phyloP scores from a whole-genome alignment of 306 rosid species.

The Casuarina glauca region DNA sequence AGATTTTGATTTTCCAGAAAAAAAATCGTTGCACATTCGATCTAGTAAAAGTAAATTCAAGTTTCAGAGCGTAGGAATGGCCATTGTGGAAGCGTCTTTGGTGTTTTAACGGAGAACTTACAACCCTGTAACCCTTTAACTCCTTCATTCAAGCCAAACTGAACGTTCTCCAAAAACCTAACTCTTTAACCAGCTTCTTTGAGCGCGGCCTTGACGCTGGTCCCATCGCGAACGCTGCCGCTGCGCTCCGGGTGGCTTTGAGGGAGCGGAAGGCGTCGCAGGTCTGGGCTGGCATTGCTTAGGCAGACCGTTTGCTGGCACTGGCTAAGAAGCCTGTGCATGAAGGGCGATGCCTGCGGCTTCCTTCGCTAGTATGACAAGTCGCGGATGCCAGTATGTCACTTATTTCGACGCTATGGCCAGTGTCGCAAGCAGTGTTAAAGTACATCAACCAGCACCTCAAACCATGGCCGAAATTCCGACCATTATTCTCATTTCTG shows the following conservation, averaged over 20 bases:
- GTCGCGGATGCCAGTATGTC: constrained; percentile 94
- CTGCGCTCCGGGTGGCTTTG: constrained; percentile 8
- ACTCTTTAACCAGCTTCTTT: constrained; percentile 28
- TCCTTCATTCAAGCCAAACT: neutral
- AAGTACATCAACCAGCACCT: constrained; percentile 63
- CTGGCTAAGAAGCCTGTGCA: constrained; percentile 92
- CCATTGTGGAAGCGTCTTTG: too few species aligned
- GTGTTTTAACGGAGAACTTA: too few species aligned
- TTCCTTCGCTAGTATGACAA: constrained; percentile 94
- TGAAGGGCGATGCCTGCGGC: constrained; percentile 99
- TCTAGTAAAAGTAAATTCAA: too few species aligned
- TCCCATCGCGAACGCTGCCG: constrained; percentile 4
- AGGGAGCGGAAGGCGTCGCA: neutral
- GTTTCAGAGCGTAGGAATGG: too few species aligned
- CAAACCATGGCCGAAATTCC: too few species aligned
- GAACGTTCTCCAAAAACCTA: constrained; percentile 29
- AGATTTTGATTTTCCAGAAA: neutral
- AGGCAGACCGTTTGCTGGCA: constrained; percentile 98
- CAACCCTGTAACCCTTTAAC: too few species aligned
- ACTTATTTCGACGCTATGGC: constrained; percentile 81
- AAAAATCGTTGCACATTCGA: too few species aligned
- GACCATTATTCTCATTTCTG: too few species aligned
- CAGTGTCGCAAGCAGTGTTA: constrained; percentile 95
- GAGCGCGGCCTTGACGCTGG: constrained; percentile 89
- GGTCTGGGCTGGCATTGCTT: constrained; percentile 67